These are phyloP conservation scores for Pseudocercospora cruenta DNA, from an alignment of 2,329 filamentous ascomycete genomes.

Conservation along the genomic window DNA sequence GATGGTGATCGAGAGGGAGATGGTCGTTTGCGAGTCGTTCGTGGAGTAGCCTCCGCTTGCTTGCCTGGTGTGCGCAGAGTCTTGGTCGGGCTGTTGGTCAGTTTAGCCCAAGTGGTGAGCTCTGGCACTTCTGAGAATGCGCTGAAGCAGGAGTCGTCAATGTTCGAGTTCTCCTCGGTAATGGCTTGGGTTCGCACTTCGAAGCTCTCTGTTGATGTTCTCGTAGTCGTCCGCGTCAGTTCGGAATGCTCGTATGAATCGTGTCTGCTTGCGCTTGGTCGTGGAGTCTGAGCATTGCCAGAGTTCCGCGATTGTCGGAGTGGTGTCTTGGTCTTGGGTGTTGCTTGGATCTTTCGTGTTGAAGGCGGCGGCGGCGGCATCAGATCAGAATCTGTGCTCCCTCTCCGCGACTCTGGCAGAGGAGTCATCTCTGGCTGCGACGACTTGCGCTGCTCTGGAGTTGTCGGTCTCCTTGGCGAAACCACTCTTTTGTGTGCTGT, in stretches of 20 bases:
- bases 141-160: slow-evolving; percentile 78
- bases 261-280: slow-evolving; percentile 22
- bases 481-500: slow-evolving; percentile 30
- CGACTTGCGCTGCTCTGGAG: slow-evolving; percentile 30
- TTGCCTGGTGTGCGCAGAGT: slow-evolving; percentile 31
- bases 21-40: slow-evolving; percentile 51
- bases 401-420: slow-evolving; percentile 23
- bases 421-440: slow-evolving; percentile 18
- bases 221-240: slow-evolving; percentile 10
- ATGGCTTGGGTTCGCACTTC: slow-evolving; percentile 10
- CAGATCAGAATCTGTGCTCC: slow-evolving; percentile 33
- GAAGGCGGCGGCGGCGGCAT: slow-evolving; percentile 38
- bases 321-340: slow-evolving; percentile 36
- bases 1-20: slow-evolving; percentile 50
- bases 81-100: slow-evolving; percentile 61
- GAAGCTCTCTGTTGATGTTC: slow-evolving; percentile 4
- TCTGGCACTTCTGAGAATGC: slow-evolving; percentile 87
- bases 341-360: slow-evolving; percentile 28
- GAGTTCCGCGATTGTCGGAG: slow-evolving; percentile 29
- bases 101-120: slow-evolving; percentile 77
- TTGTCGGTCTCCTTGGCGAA: slow-evolving; percentile 28
- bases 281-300: slow-evolving; percentile 35
- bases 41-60: slow-evolving; percentile 51
- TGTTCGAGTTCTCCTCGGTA: slow-evolving; percentile 26
- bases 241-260: slow-evolving; percentile 27